These are phyloP conservation scores for Xylariales sp. DNA, from an alignment of 2,329 filamentous ascomycete genomes.

Conservation along the genomic window DNA sequence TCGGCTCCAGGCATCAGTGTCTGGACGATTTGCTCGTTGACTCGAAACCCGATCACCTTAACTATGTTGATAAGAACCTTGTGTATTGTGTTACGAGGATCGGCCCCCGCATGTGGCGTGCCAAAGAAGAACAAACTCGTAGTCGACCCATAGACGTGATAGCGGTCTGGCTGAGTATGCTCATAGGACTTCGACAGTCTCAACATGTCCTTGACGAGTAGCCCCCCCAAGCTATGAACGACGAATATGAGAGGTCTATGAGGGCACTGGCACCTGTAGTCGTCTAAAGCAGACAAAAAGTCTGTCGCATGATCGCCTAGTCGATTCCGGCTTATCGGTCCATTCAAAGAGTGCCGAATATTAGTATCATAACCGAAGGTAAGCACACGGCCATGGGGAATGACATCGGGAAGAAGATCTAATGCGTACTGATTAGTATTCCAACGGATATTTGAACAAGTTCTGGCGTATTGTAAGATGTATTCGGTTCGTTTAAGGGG, in stretches of 20 bases:
- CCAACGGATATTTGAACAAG: no score
- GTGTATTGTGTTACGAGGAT: slow-evolving; percentile 18
- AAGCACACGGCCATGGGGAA: slow-evolving; percentile 25
- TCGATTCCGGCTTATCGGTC: slow-evolving; percentile 23
- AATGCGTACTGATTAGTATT: no score
- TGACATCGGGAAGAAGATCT: slow-evolving; percentile 29
- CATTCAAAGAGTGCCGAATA: slow-evolving; percentile 18
- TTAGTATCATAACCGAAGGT: slow-evolving; percentile 36
- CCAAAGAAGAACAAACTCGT: slow-evolving; percentile 31
- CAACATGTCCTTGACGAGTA: slow-evolving; percentile 33
- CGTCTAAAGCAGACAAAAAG: slow-evolving; percentile 25
- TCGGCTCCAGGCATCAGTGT: slow-evolving; percentile 28
- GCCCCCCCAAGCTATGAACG: slow-evolving; percentile 29
- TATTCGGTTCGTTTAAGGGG: no score
- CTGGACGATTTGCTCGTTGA: slow-evolving; percentile 25
- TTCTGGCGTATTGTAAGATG: no score
- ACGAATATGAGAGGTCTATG: slow-evolving; percentile 31
- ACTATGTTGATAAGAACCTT: slow-evolving; percentile 6
- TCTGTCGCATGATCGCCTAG: slow-evolving; percentile 25
- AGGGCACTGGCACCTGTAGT: not conserved
- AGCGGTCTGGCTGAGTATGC: slow-evolving; percentile 5
- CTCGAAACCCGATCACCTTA: slow-evolving; percentile 8
- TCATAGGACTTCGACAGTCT: slow-evolving; percentile 25
- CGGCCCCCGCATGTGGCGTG: slow-evolving; percentile 31
- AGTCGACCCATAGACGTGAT: slow-evolving; percentile 19